Evolutionary conservation across 148 eudicot genomes (phyloP).

Genomic region (Persicaria tinctoria): DNA sequence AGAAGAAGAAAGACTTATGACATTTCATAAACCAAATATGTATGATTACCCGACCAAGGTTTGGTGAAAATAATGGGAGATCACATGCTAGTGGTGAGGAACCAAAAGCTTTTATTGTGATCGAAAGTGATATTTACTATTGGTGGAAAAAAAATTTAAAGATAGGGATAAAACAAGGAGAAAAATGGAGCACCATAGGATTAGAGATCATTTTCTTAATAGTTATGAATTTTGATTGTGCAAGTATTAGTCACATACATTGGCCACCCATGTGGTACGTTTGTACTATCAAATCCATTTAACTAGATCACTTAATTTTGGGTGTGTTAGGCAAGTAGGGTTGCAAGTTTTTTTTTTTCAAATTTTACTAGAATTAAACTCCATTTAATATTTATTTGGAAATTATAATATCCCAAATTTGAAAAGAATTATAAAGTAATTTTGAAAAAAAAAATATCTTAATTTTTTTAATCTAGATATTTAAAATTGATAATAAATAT

Average conservation of each 20-base stretch:
- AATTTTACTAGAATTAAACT: neutral
- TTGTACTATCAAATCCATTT: conserved; percentile 2
- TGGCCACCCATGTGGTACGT: conserved; percentile 2
- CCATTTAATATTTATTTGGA: neutral
- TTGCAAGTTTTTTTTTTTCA: neutral
- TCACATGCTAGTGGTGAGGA: conserved; percentile 4
- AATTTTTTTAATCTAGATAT: too few relatives aligned
- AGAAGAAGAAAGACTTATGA: neutral
- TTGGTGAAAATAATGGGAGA: conserved; percentile 7
- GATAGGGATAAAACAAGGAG: neutral
- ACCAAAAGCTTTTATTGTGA: conserved; percentile 6
- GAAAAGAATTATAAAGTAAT: neutral
- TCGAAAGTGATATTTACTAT: conserved; percentile 2
- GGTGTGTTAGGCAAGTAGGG: neutral
- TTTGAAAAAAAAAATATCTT: too few relatives aligned
- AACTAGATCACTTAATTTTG: conserved; percentile 2
- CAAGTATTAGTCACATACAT: neutral
- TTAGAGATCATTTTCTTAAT: neutral
- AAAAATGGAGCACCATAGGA: conserved; percentile 1
- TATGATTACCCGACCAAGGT: conserved; percentile 10
- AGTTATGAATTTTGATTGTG: neutral
- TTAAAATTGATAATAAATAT: too few relatives aligned
- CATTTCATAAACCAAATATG: neutral
- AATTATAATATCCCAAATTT: neutral
- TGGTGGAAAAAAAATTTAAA: neutral